Percentiles rank a stretch among this genome's conserved stretches.
Conservation (phyloP, 768 basidiomycete species). For the Mycena polygramma region DNA sequence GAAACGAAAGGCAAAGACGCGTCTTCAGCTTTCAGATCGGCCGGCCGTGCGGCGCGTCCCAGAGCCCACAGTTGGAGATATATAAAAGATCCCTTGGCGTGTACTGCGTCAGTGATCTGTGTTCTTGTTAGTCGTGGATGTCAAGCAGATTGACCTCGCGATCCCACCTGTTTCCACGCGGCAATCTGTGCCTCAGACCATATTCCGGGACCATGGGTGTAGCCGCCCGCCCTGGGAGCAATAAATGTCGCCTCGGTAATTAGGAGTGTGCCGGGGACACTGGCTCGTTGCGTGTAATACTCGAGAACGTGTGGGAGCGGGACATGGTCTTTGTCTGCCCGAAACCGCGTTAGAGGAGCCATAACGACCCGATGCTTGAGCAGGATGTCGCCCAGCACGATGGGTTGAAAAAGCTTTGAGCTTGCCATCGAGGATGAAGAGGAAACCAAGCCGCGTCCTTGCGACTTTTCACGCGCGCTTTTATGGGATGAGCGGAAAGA, state of each 20-base stretch:
- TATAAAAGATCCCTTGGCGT: conserved; percentile 62
- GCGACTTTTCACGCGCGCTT: no score
- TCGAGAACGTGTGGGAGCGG: conserved; percentile 50
- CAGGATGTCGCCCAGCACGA: conserved; percentile 54
- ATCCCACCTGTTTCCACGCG: conserved; percentile 67
- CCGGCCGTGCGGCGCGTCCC: conserved; percentile 56
- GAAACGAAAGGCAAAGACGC: conserved; percentile 49
- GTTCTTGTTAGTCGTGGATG: not conserved
- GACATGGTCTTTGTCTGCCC: conserved; percentile 24
- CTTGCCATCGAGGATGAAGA: conserved; percentile 11
- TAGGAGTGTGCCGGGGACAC: conserved; percentile 64
- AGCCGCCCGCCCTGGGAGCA: conserved; percentile 62
- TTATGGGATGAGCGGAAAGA: not conserved
- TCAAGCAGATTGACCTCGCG: conserved; percentile 1
- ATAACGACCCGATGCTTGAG: conserved; percentile 67
- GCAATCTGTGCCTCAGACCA: conserved; percentile 70
- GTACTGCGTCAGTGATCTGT: conserved; percentile 70
- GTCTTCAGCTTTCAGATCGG: conserved; percentile 52
- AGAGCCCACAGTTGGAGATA: conserved; percentile 72
- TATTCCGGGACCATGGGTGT: conserved; percentile 68
- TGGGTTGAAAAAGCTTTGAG: conserved; percentile 60
- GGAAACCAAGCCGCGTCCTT: not conserved
- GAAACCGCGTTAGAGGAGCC: conserved; percentile 64
- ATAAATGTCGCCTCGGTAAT: conserved; percentile 73
- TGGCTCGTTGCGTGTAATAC: conserved; percentile 64